These are phyloP conservation scores for Pythium oligandrum DNA, from an alignment of 352 stramenopile genomes.

Conservation along the genomic window DNA sequence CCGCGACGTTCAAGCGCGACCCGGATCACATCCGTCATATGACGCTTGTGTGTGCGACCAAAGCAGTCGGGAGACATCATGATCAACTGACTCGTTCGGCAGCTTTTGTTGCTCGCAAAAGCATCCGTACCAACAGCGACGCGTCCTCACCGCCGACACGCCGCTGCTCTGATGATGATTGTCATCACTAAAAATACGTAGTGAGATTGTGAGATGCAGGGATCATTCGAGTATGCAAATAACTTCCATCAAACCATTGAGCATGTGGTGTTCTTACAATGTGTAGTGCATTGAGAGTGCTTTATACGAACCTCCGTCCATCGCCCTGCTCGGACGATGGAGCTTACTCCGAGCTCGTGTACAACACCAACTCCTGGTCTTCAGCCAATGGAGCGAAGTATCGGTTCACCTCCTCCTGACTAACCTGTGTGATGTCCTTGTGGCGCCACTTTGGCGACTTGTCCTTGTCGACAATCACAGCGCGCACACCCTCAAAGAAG, in stretches of 20 bases:
- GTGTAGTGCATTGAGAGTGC: too few relatives aligned
- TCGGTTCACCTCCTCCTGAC: slow-evolving; percentile 55
- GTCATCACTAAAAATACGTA: too few relatives aligned
- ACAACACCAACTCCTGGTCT: slow-evolving; percentile 77
- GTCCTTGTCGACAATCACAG: slow-evolving; percentile 96
- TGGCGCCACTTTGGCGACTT: slow-evolving; percentile 89
- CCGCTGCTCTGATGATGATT: too few relatives aligned
- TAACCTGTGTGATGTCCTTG: slow-evolving; percentile 53
- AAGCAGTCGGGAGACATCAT: slow-evolving; percentile 63
- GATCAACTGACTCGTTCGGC: not conserved
- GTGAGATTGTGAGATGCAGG: too few relatives aligned
- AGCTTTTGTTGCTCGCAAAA: not conserved
- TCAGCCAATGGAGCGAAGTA: slow-evolving; percentile 79
- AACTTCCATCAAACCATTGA: too few relatives aligned
- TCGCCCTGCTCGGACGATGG: too few relatives aligned
- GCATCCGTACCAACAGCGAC: not conserved
- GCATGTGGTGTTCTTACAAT: too few relatives aligned
- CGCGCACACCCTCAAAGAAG: slow-evolving; percentile 97
- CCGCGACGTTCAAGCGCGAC: slow-evolving; percentile 55
- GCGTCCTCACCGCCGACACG: too few relatives aligned
- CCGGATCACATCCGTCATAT: slow-evolving; percentile 53
- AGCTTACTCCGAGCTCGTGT: slow-evolving; percentile 27
- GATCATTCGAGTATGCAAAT: too few relatives aligned
- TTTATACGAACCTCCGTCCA: too few relatives aligned
- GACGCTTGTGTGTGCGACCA: slow-evolving; percentile 32